Evolutionary conservation across 768 basidiomycete species (phyloP), one percentile per base, ranked within the genome.

Genomic region (Amanita exitialis): DNA sequence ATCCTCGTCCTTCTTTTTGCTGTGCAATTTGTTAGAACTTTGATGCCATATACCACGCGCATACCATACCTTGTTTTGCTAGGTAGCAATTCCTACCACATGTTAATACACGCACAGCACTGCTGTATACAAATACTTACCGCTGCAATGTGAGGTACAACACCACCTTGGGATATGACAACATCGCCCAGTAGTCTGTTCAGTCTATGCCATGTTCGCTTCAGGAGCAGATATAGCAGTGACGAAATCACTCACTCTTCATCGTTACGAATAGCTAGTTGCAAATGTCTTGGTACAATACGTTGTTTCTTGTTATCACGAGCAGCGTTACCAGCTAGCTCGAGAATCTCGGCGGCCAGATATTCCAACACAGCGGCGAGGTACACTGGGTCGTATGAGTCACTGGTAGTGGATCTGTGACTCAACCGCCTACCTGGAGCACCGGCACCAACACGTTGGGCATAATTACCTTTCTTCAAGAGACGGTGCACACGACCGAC

Each of bases 161-260:
- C 90, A 77, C 93, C 93, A 69, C 93, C 93, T 66, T 95, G 90
- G 30, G 90, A 92, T 72, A 95, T 94, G 68, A 92, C 82, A 56
- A 95, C 93, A 57, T 83, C 73, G 21, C 83, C 85, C 39, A 88
- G 77, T 41, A 88, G 74, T 61, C 72, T 77, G 66, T 82, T 82
- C 64, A 87, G 68, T 59, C 82, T 85, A 37, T 18, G 39, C 12
- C 37, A n/a, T 6, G 13, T 36, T 16, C 16, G 35, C 10, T 18
- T 7, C 20, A 41, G 4, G 10, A 41, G 20, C 7, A 5, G 0
- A 42, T 41, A 32, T 52, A n/a, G 21, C 32, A 38, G 36, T n/a
- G 42, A 54, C 44, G 49, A 15, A 16, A 46, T 41, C 20, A 69
- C 79, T 53, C 58, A 84, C 83, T 90, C 91, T 68, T 94, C 91